phyloP scores from a whole-genome alignment of 305 asterid genomes.

The Fraxinus floribunda region DNA sequence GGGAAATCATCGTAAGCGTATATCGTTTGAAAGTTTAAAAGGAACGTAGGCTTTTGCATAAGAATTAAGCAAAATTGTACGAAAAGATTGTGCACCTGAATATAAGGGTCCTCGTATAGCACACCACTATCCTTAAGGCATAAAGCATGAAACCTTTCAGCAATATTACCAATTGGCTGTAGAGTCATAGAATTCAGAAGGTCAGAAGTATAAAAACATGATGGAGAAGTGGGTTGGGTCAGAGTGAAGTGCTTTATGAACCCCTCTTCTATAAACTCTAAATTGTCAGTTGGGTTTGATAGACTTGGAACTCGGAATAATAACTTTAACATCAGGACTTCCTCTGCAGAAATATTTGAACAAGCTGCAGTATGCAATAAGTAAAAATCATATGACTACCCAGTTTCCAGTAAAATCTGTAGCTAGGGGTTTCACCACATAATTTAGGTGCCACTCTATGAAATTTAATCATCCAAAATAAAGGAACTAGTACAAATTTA shows the following conservation, averaged over 20 bases:
- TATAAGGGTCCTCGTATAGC: conserved; percentile 82
- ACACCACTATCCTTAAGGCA: conserved; percentile 94
- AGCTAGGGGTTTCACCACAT: neutral
- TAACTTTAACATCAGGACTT: neutral
- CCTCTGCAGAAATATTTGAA: neutral
- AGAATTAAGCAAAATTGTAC: conserved; percentile 15
- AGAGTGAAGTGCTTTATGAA: neutral
- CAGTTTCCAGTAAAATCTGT: neutral
- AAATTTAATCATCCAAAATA: neutral
- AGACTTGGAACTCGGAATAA: neutral
- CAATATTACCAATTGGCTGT: conserved; percentile 81
- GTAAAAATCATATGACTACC: neutral
- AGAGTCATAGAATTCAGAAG: conserved; percentile 25
- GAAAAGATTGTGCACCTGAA: conserved; percentile 59
- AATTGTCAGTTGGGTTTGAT: neutral
- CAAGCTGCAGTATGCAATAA: neutral
- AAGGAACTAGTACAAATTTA: neutral
- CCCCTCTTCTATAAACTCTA: neutral
- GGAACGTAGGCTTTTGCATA: neutral
- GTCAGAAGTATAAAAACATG: conserved; percentile 22
- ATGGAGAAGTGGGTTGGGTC: conserved; percentile 5
- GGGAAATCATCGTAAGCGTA: conserved; percentile 12
- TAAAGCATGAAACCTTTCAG: conserved; percentile 79
- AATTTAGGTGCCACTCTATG: neutral
- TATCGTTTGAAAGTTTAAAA: neutral